Base-by-base conservation (phyloP, 441 rosid genomes). In the Adansonia gregorii region DNA sequence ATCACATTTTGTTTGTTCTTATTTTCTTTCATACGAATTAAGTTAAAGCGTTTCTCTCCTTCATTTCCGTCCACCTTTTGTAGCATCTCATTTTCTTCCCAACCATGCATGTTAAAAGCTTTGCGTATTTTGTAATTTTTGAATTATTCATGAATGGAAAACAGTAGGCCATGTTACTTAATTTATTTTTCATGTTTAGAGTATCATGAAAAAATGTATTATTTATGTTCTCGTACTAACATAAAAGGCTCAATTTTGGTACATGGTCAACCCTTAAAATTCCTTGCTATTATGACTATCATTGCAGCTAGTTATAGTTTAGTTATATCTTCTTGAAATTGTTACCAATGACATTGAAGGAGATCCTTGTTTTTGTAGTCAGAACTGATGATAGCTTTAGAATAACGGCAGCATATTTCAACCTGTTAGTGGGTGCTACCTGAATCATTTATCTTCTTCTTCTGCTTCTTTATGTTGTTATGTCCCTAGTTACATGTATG, bases 1-100 rank as follows among this genome's bases (percentile, higher is more conserved):
- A 71, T 71, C 63, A 35, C 27, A 31, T 52, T 71, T 71, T 31
- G 63, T 54, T 71, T 70, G 12, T 71, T 54, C 12, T 71, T 48
- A 71, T n/a, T 52, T 31, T 45, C 66, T 59, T 59, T 17, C 51
- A 43, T 9, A 67, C 6, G 1, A 67, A 24, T 19, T 14, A 14
- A 69, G 59, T 52, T 3, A 49, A 49, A 69, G 58, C 15, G 39
- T 8, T 49, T 69, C 19, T 49, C 5, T 68, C 73, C 39, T 68
- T 22, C 41, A 68, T 48, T 22, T 49, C 19, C 39, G 14, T 22
- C 17, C 39, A 22, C 20, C 54, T 24, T 48, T 67, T 69, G 31
- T 48, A 69, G 20, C 58, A 69, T 49, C 43, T 3, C 43, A 9
- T 69, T 49, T 45, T 48, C 73, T 49, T 69, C 58, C 41, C 19